phyloP scores from a whole-genome alignment of 352 stramenopile genomes.

The Globisporangium apiculatum region DNA sequence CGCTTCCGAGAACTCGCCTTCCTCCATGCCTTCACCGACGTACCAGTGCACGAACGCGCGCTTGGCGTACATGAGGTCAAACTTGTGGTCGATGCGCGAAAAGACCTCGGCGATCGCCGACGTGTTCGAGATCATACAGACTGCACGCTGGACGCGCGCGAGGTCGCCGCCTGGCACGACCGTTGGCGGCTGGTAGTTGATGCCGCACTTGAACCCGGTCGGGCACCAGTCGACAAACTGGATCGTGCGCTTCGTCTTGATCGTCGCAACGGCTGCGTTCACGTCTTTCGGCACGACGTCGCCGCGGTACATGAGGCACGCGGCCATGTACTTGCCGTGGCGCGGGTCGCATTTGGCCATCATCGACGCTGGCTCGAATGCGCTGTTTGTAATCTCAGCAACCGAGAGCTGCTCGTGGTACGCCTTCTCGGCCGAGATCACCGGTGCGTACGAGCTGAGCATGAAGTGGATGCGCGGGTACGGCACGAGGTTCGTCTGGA shows the following conservation, averaged over 20 bases:
- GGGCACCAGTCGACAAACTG: conserved; percentile 99
- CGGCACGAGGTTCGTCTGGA: conserved; percentile 99
- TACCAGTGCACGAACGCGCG: conserved; percentile 99
- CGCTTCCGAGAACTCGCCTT: conserved; percentile 99
- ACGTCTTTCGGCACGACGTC: conserved; percentile 94
- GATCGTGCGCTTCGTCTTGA: conserved; percentile 99
- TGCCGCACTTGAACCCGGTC: conserved; percentile 98
- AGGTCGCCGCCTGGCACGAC: conserved; percentile 96
- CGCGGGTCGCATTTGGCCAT: conserved; percentile 99
- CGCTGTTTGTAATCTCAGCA: conserved; percentile 97
- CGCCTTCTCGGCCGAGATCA: conserved; percentile 97
- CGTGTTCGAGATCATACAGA: conserved; percentile 99
- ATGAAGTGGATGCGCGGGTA: conserved; percentile 99
- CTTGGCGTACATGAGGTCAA: conserved; percentile 99
- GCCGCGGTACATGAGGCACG: conserved; percentile 98
- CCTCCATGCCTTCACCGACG: conserved; percentile 99
- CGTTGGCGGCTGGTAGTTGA: conserved; percentile 98
- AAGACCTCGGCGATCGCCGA: conserved; percentile 98
- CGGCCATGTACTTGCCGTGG: conserved; percentile 99
- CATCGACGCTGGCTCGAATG: conserved; percentile 97
- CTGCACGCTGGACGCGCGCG: conserved; percentile 94
- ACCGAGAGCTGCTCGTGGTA: conserved; percentile 97
- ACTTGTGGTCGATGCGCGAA: conserved; percentile 98
- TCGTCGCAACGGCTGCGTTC: conserved; percentile 95
- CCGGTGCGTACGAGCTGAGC: conserved; percentile 96